A percentile compares a stretch with the other conserved stretches of the same genome.
Evolutionary conservation across 2,329 filamentous ascomycete genomes (phyloP).

Genomic region (Leptographium radiaticola): DNA sequence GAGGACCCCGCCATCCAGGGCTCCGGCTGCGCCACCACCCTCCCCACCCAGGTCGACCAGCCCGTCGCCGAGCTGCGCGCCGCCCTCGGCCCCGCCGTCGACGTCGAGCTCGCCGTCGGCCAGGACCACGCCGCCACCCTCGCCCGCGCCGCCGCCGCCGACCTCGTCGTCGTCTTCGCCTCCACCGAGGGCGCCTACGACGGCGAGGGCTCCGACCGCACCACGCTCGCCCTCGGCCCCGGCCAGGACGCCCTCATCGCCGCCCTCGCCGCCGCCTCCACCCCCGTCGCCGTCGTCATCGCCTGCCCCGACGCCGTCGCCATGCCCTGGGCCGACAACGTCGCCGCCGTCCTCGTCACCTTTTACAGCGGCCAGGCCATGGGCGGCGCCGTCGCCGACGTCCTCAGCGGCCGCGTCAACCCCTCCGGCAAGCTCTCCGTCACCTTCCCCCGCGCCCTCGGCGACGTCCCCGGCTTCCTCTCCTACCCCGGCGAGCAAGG

Average conservation of each 20-base stretch:
- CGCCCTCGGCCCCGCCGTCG: constrained; percentile 42
- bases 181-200: constrained; percentile 67
- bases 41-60: constrained; percentile 30
- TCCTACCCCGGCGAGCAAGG: constrained; percentile 52
- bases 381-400: constrained; percentile 53
- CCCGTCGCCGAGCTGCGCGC: constrained; percentile 24
- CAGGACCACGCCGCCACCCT: constrained; percentile 35
- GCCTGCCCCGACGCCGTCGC: constrained; percentile 53
- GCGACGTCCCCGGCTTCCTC: constrained; percentile 63
- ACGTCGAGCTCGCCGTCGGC: constrained; percentile 43
- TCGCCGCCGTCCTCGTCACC: constrained; percentile 54
- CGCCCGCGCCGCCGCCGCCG: constrained; percentile 14
- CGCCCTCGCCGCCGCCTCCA: constrained; percentile 47
- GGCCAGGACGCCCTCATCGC: constrained; percentile 51
- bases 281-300: constrained; percentile 53
- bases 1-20: constrained; percentile 18
- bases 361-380: constrained; percentile 61
- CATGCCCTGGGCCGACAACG: constrained; percentile 56
- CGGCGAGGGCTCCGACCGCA: constrained; percentile 51
- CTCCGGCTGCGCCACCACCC: constrained; percentile 3
- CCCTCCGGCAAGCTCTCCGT: constrained; percentile 57
- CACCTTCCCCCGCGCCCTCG: constrained; percentile 49
- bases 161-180: constrained; percentile 54
- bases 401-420: constrained; percentile 48
- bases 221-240: constrained; percentile 43